These are phyloP conservation scores for Calonectria naviculata DNA, from an alignment of 2,329 filamentous ascomycete species.

Conservation along the genomic window DNA sequence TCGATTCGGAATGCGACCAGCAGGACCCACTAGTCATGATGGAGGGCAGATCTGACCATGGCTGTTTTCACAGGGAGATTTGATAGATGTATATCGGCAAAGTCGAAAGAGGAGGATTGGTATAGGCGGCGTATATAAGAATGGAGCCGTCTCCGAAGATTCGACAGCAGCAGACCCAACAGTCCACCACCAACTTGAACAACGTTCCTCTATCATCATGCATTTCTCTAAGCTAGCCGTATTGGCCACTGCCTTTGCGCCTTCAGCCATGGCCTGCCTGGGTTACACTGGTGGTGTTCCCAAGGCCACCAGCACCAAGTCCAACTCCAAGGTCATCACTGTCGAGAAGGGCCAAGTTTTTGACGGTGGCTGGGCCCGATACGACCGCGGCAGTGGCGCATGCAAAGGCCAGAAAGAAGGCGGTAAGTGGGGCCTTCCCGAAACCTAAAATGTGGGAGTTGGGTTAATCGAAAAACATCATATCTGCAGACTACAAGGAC, in stretches of 20 bases:
- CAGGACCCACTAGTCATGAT: background rate
- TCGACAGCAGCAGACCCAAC: background rate
- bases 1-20: background rate
- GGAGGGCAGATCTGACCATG: background rate
- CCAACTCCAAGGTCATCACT: constrained; percentile 47
- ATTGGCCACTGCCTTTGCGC: constrained; percentile 15
- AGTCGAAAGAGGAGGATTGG: background rate
- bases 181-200: background rate
- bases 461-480: background rate
- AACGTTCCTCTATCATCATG: constrained; percentile 8
- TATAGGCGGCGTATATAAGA: background rate
- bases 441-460: background rate
- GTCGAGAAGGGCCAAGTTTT: constrained; percentile 42
- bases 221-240: constrained; percentile 15
- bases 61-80: background rate
- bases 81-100: background rate
- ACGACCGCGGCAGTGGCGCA: constrained; percentile 50
- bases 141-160: background rate
- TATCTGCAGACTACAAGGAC: background rate
- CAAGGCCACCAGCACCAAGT: constrained; percentile 37
- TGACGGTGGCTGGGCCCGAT: constrained; percentile 48
- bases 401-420: constrained; percentile 54
- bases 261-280: constrained; percentile 37
- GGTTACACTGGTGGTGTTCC: constrained; percentile 44
- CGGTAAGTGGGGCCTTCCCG: constrained; percentile 28